A percentile compares a stretch with the other conserved stretches of the same genome.
Conservation (phyloP, 306 rosid species). For the Lathyrus aphaca region DNA sequence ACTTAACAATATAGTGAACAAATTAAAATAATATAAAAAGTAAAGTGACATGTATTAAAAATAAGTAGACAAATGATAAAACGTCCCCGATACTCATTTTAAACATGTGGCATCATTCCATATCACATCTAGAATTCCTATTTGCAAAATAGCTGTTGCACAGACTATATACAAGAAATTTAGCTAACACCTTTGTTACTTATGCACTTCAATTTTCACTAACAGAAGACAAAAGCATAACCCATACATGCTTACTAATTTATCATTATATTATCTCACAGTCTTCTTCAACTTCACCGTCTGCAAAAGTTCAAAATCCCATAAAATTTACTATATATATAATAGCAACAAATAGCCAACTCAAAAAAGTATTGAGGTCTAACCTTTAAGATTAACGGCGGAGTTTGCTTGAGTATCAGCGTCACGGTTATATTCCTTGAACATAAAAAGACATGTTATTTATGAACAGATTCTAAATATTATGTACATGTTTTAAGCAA, state of each 20-base stretch:
- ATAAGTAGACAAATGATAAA: too few species aligned
- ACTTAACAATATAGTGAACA: too few species aligned
- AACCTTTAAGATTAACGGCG: slow-evolving; percentile 66
- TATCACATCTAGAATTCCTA: too few species aligned
- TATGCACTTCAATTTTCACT: neutral
- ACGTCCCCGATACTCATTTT: too few species aligned
- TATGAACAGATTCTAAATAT: slow-evolving; percentile 10
- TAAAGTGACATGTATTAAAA: too few species aligned
- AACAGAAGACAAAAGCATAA: slow-evolving; percentile 12
- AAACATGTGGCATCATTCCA: too few species aligned
- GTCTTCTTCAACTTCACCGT: slow-evolving; percentile 74
- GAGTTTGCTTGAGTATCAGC: slow-evolving; percentile 84
- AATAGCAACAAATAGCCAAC: slow-evolving; percentile 7
- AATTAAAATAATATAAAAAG: too few species aligned
- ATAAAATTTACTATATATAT: neutral
- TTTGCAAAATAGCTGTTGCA: too few species aligned
- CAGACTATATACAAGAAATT: slow-evolving; percentile 5
- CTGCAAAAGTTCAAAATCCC: slow-evolving; percentile 51
- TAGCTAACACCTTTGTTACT: slow-evolving; percentile 4
- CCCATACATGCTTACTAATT: neutral
- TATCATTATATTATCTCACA: neutral
- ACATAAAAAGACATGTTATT: slow-evolving; percentile 26
- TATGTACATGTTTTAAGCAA: too few species aligned
- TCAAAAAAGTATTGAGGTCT: slow-evolving; percentile 35
- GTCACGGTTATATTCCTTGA: slow-evolving; percentile 69